Conservation (phyloP, 176 grass and related monocot genomes). For the Echinochloa phyllopogon region DNA sequence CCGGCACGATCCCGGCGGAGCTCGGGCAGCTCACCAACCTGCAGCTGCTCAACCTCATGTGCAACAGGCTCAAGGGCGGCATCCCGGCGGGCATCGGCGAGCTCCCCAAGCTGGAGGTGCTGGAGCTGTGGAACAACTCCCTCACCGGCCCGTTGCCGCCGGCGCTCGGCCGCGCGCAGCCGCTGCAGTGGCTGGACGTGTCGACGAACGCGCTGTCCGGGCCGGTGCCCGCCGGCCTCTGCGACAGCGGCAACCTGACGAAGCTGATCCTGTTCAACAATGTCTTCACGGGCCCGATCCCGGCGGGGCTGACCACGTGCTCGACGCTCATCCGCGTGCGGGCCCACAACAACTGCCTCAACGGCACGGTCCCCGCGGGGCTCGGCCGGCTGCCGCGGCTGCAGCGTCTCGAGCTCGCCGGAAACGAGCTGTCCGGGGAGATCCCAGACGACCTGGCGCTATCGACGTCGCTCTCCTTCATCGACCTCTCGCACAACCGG, state of each 20-base stretch:
- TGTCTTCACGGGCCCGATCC: constrained; percentile 79
- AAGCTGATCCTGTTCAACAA: constrained; percentile 99
- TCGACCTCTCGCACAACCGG: constrained; percentile 91
- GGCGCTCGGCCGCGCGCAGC: constrained; percentile 67
- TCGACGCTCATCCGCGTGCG: constrained; percentile 73
- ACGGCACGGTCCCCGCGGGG: constrained; percentile 74
- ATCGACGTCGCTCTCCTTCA: constrained; percentile 87
- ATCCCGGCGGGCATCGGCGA: constrained; percentile 74
- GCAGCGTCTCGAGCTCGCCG: constrained; percentile 78
- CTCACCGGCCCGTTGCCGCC: constrained; percentile 75
- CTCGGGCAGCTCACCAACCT: constrained; percentile 66
- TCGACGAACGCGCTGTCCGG: constrained; percentile 87
- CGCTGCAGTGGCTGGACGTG: constrained; percentile 89
- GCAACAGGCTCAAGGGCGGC: constrained; percentile 84
- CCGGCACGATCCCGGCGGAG: constrained; percentile 78
- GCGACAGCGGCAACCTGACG: constrained; percentile 75
- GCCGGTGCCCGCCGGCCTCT: constrained; percentile 68
- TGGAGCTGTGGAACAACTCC: constrained; percentile 99
- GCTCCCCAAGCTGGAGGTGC: constrained; percentile 70
- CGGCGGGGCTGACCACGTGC: constrained; percentile 65
- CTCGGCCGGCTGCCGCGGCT: constrained; percentile 66
- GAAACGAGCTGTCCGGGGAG: constrained; percentile 81
- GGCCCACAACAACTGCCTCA: constrained; percentile 87
- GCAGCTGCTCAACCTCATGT: constrained; percentile 96
- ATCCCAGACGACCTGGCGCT: constrained; percentile 75